Percentiles rank a stretch among this genome's conserved stretches.
phyloP scores from a whole-genome alignment of 257 asterid genomes.

The Henckelia pumila region DNA sequence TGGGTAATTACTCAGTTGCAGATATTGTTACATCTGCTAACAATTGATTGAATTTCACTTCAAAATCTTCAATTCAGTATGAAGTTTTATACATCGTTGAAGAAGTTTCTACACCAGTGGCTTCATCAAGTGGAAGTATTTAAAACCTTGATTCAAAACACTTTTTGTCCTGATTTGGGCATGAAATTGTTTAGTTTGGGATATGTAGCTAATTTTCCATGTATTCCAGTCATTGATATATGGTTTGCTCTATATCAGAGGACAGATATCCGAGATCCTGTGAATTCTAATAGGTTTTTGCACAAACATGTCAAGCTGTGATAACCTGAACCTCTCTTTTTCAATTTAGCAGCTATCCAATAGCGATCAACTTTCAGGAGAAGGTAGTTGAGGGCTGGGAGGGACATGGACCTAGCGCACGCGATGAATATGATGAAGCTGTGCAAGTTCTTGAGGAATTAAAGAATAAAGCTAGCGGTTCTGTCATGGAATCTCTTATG shows the following conservation, averaged over 20 bases:
- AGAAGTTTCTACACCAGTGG: not conserved
- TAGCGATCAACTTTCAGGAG: constrained; percentile 80
- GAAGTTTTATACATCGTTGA: not conserved
- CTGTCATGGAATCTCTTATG: constrained; percentile 40
- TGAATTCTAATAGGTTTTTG: not conserved
- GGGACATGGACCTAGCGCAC: constrained; percentile 70
- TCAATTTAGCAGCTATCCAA: constrained; percentile 59
- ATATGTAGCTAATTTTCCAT: too few relatives aligned
- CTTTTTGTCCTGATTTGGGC: not conserved
- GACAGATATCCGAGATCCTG: not conserved
- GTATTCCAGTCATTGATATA: not conserved
- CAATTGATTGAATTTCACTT: too few relatives aligned
- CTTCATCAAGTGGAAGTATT: not conserved
- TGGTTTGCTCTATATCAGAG: not conserved
- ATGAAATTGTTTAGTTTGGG: not conserved
- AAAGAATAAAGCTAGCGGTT: constrained; percentile 47
- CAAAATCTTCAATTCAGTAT: too few relatives aligned
- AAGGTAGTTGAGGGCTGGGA: constrained; percentile 80
- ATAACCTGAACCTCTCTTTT: not conserved
- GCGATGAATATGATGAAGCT: constrained; percentile 78
- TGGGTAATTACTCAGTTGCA: too few relatives aligned
- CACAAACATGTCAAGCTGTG: too few relatives aligned
- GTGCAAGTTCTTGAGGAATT: constrained; percentile 52
- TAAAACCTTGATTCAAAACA: too few relatives aligned
- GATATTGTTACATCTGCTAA: too few relatives aligned